Base-by-base conservation (phyloP, 2,329 filamentous ascomycete species). In the Aspergillus sp. region DNA sequence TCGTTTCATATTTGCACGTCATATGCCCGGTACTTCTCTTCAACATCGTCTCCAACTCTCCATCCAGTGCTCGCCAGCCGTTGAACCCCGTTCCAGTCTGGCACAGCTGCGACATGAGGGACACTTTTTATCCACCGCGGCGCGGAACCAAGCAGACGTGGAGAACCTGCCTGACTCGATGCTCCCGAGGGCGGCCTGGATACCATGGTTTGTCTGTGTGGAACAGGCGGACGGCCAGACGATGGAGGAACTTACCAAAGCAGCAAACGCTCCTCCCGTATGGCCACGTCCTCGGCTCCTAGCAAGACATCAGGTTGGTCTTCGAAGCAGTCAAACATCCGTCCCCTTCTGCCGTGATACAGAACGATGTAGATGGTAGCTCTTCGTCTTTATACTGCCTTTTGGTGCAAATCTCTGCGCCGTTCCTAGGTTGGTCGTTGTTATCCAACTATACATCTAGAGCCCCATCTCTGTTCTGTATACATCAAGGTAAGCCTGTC, bases 271-370 rank as follows among this genome's bases (percentile, higher is more conserved):
- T 56, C 48, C 30, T 52, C 54, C 9, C 54, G 48, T 17, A 48
- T 26, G 7, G 54, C 39, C 22, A 56, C 48, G 15, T 52, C 42
- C 36, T 56, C 54, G 26, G 52, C 48, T 52, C 52, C 48, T 52
- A 56, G 18, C 52, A 56, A 9, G 54, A 20, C 39, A 56, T 52
- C n/a, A n/a, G n/a, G n/a, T 30, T 52, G 54, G 36, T 56, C 48
- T n/a, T 56, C 54, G 39, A 56, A 56, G 9, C 42, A 42, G 48
- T 56, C 54, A 41, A 56, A 47, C 22, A 30, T 11, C 26, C 26
- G 26, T 56, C 54, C 41, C 52, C 54, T 22, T 56, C 54, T 6
- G 48, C 48, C 30, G 48, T 30, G 8, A 9, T 30, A 2, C 11
- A 9, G 26, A 30, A 9, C 26, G 3, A 30, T 30, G 26, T 30